Evolutionary conservation across 2,329 filamentous ascomycete genomes (phyloP), one percentile per base, ranked within the genome.

Genomic region (Ceratocystis diversiconidia): DNA sequence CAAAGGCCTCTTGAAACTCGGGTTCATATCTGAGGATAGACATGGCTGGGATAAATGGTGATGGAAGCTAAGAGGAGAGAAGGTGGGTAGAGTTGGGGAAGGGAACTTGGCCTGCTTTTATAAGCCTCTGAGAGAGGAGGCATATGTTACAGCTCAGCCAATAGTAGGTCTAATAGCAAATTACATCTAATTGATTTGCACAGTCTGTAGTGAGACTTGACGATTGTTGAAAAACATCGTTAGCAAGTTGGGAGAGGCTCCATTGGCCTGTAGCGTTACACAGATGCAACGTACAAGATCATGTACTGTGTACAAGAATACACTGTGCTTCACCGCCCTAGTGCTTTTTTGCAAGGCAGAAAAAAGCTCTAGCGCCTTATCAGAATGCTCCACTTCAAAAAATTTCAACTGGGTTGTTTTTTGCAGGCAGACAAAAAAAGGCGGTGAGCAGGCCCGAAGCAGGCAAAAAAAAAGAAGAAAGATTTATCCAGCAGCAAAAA

Each of bases 401-500:
- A 67, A 65, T 63, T 67, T 65, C 62, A 55, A 63, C 44, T 43
- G 4, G 12, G 1, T 15, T 41, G 36, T 32, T 41, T 55, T 55
- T 32, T 22, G 19, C 30, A 52, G 62, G 30, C n/a, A 36, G 63
- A 61, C 52, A 67, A 62, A 64, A 71, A 69, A 71, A 69, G 68
- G 69, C 69, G 32, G 22, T n/a, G 25, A 28, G 44, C 60, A 61
- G 55, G 28, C 44, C 30, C 15, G 7, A 50, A 22, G 7, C n/a
- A 61, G 41, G 44, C 46, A 52, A 22, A 22, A 30, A 52, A 32
- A 44, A 17, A 36, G 17, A n/a, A 63, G 28, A 43, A n/a, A 30
- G 60, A 57, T 55, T n/a, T 41, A 44, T 43, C 30, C 52, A 48
- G 63, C 19, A 32, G 46, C 36, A 36, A 50, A 43, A 57, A 61